phyloP scores from a whole-genome alignment of 116 monocot genomes.

The Iris pallida region DNA sequence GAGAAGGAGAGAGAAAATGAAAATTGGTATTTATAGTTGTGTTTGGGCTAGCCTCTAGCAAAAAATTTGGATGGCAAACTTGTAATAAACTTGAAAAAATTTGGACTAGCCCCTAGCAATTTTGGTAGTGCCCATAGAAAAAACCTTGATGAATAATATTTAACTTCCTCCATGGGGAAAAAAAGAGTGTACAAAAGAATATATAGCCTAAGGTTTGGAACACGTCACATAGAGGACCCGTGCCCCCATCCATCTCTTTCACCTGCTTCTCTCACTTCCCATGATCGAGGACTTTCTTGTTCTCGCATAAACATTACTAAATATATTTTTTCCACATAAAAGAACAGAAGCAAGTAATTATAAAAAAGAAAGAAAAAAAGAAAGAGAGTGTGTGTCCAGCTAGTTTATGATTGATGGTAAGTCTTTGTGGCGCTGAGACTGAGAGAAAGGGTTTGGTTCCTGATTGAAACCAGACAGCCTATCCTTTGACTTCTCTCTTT shows the following conservation, averaged over 20 bases:
- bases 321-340: not conserved
- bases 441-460: not conserved
- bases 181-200: too few species aligned
- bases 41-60: too few species aligned
- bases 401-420: slow-evolving; percentile 12
- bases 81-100: too few species aligned
- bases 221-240: not conserved
- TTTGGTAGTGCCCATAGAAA: too few species aligned
- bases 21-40: too few species aligned
- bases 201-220: slow-evolving; percentile 5
- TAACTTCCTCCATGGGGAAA: too few species aligned
- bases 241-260: slow-evolving; percentile 1
- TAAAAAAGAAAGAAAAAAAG: not conserved
- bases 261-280: not conserved
- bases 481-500: slow-evolving; percentile 24
- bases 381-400: not conserved
- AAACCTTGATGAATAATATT: too few species aligned
- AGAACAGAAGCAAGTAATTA: not conserved
- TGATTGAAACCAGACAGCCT: slow-evolving; percentile 21
- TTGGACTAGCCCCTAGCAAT: too few species aligned
- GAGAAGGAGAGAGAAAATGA: too few species aligned
- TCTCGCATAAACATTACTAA: not conserved
- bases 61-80: too few species aligned
- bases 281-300: not conserved
- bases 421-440: slow-evolving; percentile 9